Base-by-base conservation (phyloP, 768 basidiomycete species). In the Podaxis carcinomalis region DNA sequence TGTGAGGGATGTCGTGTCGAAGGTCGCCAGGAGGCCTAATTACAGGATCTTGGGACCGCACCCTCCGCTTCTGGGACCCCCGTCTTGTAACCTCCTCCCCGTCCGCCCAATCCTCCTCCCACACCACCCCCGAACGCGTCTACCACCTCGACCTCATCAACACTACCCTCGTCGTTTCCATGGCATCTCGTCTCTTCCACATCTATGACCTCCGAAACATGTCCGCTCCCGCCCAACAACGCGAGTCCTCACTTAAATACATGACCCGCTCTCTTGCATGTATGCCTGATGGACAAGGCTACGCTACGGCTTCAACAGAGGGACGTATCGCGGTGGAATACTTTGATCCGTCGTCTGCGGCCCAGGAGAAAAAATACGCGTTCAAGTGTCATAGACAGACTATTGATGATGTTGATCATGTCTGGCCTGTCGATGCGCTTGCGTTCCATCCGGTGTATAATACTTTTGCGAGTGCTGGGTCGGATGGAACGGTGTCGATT, bases 241-340 rank as follows among this genome's bases (percentile, higher is more conserved):
- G 97, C 63, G 97, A 98, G 75, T 94, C 92, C 70, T 94, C 92
- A 65, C 74, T 99, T 62, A 97, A 97, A 73, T 98, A 91, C 71
- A 90, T 97, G 90, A 98, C 95, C 42, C 78, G 94, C 61, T 89
- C 88, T 51, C 73, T 99, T 56, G 92, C 90, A 13, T 93, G 92
- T 69, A 98, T 98, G 95, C 80, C 84, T 1, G 91, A 93, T 70
- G 95, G 95, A 1, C 85, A 94, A 76, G 95, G 95, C 91, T 99
- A 93, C 73, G 95, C 95, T 10, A 93, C 89, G 0, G 92, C 90
- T 0, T 95, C 93, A 0, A 93, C 95, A 13, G 97, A 99, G 68
- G 97, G 97, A 1, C 83, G 97, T 23, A 97, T 98, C 61, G 94
- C 95, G 0, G 95, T 98, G 32, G 97, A 99, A 72, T 99, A 96